These are phyloP conservation scores for Suhomyces panamericanus DNA, from an alignment of 1,139 yeast genomes.

Conservation along the genomic window DNA sequence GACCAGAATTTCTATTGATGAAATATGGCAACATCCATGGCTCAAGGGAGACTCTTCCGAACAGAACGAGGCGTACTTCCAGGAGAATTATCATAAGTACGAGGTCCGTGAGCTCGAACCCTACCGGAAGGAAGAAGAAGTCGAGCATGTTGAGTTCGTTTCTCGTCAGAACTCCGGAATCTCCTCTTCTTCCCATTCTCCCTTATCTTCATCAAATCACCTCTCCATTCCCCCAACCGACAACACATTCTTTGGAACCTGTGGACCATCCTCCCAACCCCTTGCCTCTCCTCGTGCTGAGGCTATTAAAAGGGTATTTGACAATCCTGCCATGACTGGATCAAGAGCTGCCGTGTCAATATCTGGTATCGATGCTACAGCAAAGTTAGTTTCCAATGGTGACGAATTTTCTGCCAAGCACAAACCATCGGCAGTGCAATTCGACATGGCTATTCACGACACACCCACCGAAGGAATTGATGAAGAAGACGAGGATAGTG, in stretches of 20 bases:
- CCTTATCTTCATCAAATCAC: slow-evolving; percentile 1
- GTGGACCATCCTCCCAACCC: slow-evolving; percentile 9
- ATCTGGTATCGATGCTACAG: slow-evolving; percentile 16
- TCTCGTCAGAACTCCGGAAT: background rate
- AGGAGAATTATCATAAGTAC: slow-evolving; percentile 9
- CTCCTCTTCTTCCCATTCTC: slow-evolving; percentile 1
- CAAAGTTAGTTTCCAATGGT: slow-evolving; percentile 13
- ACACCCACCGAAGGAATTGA: slow-evolving; percentile 16
- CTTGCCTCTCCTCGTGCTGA: slow-evolving; percentile 37
- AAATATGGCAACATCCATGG: slow-evolving; percentile 61
- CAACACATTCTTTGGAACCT: slow-evolving; percentile 7
- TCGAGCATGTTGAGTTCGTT: slow-evolving; percentile 11
- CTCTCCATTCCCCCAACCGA: slow-evolving; percentile 4
- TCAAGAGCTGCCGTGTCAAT: slow-evolving; percentile 13
- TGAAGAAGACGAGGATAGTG: slow-evolving; percentile 7
- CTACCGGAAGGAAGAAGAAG: slow-evolving; percentile 4
- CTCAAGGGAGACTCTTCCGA: slow-evolving; percentile 15
- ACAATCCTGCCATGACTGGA: slow-evolving; percentile 43
- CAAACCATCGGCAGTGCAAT: slow-evolving; percentile 19
- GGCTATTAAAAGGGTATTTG: slow-evolving; percentile 49
- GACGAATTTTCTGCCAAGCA: slow-evolving; percentile 12
- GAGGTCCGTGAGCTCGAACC: slow-evolving; percentile 7
- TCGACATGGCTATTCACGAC: slow-evolving; percentile 26
- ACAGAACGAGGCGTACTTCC: slow-evolving; percentile 11
- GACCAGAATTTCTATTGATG: slow-evolving; percentile 60